These are phyloP conservation scores for Stemphylium beticola DNA, from an alignment of 2,329 filamentous ascomycete genomes.

Conservation along the genomic window DNA sequence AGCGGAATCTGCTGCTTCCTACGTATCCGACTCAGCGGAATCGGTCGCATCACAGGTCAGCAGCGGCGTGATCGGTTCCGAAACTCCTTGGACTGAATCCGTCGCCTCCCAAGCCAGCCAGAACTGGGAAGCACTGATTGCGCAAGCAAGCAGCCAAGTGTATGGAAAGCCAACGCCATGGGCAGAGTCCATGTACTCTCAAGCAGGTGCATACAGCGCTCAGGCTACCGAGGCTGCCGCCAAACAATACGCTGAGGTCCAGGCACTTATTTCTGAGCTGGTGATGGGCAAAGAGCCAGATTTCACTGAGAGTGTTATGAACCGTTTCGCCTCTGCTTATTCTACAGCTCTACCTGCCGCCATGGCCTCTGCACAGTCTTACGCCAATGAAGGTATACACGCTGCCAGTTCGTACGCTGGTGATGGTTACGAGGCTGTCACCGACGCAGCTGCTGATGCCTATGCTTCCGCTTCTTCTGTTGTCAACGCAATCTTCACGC, in stretches of 20 bases:
- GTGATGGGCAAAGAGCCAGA: constrained; percentile 78
- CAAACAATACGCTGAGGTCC: constrained; percentile 72
- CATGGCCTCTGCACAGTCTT: constrained; percentile 60
- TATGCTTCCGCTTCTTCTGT: constrained; percentile 57
- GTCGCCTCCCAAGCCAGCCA: constrained; percentile 63
- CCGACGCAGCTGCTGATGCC: constrained; percentile 58
- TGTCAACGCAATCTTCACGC: constrained; percentile 60
- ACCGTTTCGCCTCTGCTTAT: constrained; percentile 73
- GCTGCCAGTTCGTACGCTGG: constrained; percentile 60
- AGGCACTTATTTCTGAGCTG: constrained; percentile 76
- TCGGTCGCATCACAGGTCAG: constrained; percentile 55
- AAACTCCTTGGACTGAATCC: constrained; percentile 61
- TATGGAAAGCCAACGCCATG: constrained; percentile 69
- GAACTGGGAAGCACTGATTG: constrained; percentile 69
- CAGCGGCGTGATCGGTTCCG: constrained; percentile 54
- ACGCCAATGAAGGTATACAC: constrained; percentile 53
- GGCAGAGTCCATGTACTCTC: constrained; percentile 54
- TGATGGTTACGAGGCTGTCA: constrained; percentile 54
- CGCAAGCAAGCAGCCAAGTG: constrained; percentile 70
- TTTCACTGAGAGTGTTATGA: constrained; percentile 81
- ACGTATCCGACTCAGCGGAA: constrained; percentile 36
- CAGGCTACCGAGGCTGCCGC: constrained; percentile 67
- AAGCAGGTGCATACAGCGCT: constrained; percentile 64
- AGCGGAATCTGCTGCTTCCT: constrained; percentile 59
- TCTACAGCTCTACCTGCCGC: constrained; percentile 67